Evolutionary conservation across 106 monocot species (phyloP).

Genomic region (Narthecium ossifragum): DNA sequence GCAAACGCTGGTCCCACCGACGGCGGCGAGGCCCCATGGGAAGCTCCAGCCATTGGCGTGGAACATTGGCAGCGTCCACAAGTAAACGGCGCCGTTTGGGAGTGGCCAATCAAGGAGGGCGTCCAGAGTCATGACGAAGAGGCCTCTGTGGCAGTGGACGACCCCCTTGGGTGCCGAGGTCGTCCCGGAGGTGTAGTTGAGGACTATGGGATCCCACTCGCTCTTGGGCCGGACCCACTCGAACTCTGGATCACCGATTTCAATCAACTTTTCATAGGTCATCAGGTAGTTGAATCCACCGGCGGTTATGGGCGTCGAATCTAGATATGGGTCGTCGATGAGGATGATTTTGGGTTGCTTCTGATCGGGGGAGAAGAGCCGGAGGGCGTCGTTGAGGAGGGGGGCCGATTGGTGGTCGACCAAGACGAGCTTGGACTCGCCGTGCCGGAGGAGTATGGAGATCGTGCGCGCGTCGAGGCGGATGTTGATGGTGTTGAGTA

Average conservation of each 20-base stretch:
- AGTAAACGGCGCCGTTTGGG: constrained; percentile 24
- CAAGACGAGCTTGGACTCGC: constrained; percentile 46
- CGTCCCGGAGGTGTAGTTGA: constrained; percentile 46
- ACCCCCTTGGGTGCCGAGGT: constrained; percentile 45
- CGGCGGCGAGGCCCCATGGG: constrained; percentile 39
- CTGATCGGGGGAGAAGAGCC: constrained; percentile 4
- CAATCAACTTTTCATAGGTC: constrained; percentile 7
- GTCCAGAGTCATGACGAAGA: constrained; percentile 24
- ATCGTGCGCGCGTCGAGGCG: constrained; percentile 38
- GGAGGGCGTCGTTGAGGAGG: constrained; percentile 23
- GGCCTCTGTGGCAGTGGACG: constrained; percentile 43
- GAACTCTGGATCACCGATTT: constrained; percentile 19
- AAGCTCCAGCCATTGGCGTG: constrained; percentile 51
- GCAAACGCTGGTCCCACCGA: constrained; percentile 42
- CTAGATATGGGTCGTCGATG: constrained; percentile 14
- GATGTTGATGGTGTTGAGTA: constrained; percentile 32
- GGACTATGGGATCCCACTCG: constrained; percentile 42
- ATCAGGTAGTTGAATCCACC: neutral
- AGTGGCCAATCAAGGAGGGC: constrained; percentile 25
- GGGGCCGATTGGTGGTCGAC: constrained; percentile 31
- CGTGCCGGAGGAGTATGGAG: constrained; percentile 35
- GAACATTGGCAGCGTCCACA: constrained; percentile 56
- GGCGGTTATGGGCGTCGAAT: no score
- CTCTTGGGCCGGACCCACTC: constrained; percentile 26
- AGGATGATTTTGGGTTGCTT: constrained; percentile 15